Evolutionary conservation across 805 yeast genomes (phyloP), one percentile per base, ranked within the genome.

Genomic region (Candida loeiensis): DNA sequence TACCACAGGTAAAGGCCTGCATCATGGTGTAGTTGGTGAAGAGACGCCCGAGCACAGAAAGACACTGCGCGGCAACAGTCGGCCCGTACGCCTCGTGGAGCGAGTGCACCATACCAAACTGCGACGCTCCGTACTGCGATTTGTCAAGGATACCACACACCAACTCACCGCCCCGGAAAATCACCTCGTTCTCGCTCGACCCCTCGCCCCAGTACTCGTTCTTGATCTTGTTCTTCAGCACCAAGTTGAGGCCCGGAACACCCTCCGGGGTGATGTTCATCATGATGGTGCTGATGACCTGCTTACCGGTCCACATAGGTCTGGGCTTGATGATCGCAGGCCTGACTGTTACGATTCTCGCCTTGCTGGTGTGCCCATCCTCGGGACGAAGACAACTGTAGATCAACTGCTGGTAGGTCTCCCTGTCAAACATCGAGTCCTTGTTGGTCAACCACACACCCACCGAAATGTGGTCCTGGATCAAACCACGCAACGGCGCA

Each of bases 361-460:
- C 66, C 47, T 77, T 71, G n/a, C 85, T 78, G 27, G 96, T 81
- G 61, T 90, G 97, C 11, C 97, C 97, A 65, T 90, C 96, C 64
- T 93, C 99, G 4, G 99, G 98, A 58, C 98, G 81, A 43, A 95
- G 75, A 68, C 96, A 85, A 27, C 96, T 91, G 57, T 91, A 93
- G 33, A 93, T 72, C 46, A 91, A 79, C 66, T 95, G 97, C 63
- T 95, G 96, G 65, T 93, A 95, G 59, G 79, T 75, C 53, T 89
- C 96, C 55, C 95, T 77, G 9, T 91, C 82, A 73, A 91, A 91
- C 59, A 88, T 87, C 24, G 90, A 69, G 58, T 95, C 98, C 65
- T 90, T 88, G 64, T 72, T 88, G 5, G 99, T 93, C 57, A 93
- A 74, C 98, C 98, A 93, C 30, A 95, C 96, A 71, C 99, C 99